These are phyloP conservation scores for Hypoxylon lienhwacheense DNA, from an alignment of 495 filamentous ascomycete genomes.

Conservation along the genomic window DNA sequence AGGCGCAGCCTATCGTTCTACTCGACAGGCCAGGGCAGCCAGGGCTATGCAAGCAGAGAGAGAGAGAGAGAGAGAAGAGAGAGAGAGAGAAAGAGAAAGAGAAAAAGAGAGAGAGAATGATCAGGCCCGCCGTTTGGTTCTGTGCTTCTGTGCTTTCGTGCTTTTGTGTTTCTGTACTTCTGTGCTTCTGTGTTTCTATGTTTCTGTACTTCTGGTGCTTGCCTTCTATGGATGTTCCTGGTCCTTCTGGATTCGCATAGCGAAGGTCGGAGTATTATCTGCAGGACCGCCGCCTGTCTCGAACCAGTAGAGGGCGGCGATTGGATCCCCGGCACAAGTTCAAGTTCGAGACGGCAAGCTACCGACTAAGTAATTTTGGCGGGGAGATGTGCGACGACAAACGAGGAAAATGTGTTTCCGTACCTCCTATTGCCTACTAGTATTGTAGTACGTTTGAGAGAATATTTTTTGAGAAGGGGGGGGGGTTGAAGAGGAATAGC, in stretches of 20 bases:
- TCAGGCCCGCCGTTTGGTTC: neutral
- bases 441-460: no score
- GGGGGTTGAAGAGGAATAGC: conserved; percentile 11
- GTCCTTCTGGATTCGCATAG: conserved; percentile 36
- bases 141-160: conserved; percentile 9
- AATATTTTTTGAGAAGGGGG: no score
- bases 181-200: neutral
- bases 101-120: no score
- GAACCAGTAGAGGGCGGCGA: conserved; percentile 30
- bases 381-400: conserved; percentile 24
- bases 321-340: conserved; percentile 29
- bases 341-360: conserved; percentile 30
- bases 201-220: conserved; percentile 8
- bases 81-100: no score
- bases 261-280: conserved; percentile 40
- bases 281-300: conserved; percentile 31
- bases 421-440: no score
- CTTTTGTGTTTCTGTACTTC: neutral
- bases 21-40: conserved; percentile 9
- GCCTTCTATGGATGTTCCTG: conserved; percentile 16
- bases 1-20: conserved; percentile 19
- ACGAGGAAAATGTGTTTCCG: conserved; percentile 21
- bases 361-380: conserved; percentile 25
- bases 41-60: conserved; percentile 28
- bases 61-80: no score